Base-by-base conservation (phyloP, 2,329 filamentous ascomycete species). In the Monosporascus sp. region DNA sequence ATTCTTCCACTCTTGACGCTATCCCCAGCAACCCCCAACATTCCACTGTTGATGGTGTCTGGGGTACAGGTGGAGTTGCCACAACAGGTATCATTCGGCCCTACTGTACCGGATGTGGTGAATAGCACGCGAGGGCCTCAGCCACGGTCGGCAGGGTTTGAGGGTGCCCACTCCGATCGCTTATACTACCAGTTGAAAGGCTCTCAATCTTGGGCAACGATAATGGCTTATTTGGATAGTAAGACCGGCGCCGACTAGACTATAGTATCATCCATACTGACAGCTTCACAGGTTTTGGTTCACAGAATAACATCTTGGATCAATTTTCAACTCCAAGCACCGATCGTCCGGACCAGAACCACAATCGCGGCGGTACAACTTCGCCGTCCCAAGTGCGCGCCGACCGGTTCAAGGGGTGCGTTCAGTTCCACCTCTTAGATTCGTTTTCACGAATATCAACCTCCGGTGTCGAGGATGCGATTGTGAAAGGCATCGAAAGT, bases 401-500 rank as follows among this genome's bases (percentile, higher is more conserved):
- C 20, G 20, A 24, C 20, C 19, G 41, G 20, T 44, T 44, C 20
- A 44, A 22, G 20, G 41, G 6, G 5, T 7, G 3, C 20, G 11
- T 44, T 20, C n/a, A 24, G 41, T 14, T 4, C 20, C 19, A 44
- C 26, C 41, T 44, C 7, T 11, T 44, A 11, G 3, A 14, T 24
- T 14, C 20, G 11, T 20, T 5, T 14, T 9, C 8, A 14, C 20
- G 17, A 20, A 11, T 14, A 6, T 14, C 7, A 14, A 26, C 20
- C 20, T 41, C 26, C 9, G 16, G 26, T 37, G 7, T 37, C 48
- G 16, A 43, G 35, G 35, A 48, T 24, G 22, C 48, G 17, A 41
- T 41, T 37, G 17, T 51, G 11, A 47, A 43, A n/a, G 52, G 52
- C 20, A 54, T 54, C 17, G 38, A 47, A n/a, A 26, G 41, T 11